phyloP scores from a whole-genome alignment of 805 yeast genomes.

The Priceomyces carsonii region DNA sequence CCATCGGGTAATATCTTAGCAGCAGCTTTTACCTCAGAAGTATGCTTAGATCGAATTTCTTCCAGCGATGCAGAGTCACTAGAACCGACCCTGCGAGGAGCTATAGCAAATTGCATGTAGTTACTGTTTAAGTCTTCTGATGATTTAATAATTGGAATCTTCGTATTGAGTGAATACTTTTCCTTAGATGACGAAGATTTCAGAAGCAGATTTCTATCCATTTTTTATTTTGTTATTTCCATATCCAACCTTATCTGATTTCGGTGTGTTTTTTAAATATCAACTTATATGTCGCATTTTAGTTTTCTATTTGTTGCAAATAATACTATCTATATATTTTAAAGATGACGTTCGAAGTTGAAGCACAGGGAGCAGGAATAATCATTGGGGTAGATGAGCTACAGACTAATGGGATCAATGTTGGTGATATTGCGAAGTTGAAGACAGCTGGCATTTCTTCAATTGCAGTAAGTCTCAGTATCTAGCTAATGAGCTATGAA shows the following conservation, averaged over 20 bases:
- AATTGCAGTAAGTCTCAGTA: constrained; percentile 12
- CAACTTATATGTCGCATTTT: too few relatives aligned
- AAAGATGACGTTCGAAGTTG: constrained; percentile 8
- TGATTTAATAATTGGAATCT: constrained; percentile 5
- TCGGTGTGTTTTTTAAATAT: too few relatives aligned
- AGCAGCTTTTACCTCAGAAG: too few relatives aligned
- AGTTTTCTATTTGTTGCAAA: background rate
- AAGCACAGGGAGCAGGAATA: constrained; percentile 8
- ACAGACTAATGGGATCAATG: constrained; percentile 16
- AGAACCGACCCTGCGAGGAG: constrained; percentile 5
- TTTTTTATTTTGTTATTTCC: too few relatives aligned
- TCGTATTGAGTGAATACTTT: constrained; percentile 11
- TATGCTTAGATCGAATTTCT: too few relatives aligned
- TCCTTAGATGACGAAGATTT: constrained; percentile 7
- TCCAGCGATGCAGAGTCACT: background rate
- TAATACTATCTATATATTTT: background rate
- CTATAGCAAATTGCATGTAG: constrained; percentile 8
- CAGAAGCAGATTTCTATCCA: constrained; percentile 4
- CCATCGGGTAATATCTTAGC: too few relatives aligned
- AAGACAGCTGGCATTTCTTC: constrained; percentile 15
- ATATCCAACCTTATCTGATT: too few relatives aligned
- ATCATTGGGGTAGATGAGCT: constrained; percentile 11
- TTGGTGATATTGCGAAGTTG: constrained; percentile 15
- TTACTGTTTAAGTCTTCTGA: constrained; percentile 5
- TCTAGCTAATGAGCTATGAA: background rate